Base-by-base conservation (phyloP, 306 rosid species). In the Vigna unguiculata region DNA sequence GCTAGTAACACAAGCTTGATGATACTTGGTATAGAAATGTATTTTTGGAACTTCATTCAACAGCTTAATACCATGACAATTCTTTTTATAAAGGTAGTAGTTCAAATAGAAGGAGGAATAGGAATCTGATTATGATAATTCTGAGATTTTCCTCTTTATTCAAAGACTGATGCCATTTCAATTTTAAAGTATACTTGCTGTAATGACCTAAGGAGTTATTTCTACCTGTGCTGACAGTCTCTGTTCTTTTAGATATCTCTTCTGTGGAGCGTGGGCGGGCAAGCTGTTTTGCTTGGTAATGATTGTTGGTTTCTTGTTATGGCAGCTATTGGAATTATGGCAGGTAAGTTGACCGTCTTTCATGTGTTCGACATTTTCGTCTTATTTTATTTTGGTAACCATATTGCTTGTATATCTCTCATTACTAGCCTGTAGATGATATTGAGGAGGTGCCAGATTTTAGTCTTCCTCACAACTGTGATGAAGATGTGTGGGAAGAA, bases 201-300 rank as follows among this genome's bases (percentile, higher is more conserved):
- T 59, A 22, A 16, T 22, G n/a, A 59, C 32, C 77, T 4, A 49
- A 34, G 75, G 47, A 60, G 63, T 46, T 43, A 62, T 52, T 75
- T 52, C 5, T 48, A 45, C 30, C 20, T 41, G 7, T 64, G 54
- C 76, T 84, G 58, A 84, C 49, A 41, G 38, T 53, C 47, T 83
- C 14, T 63, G 36, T 71, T 86, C 49, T 72, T 64, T 54, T 77
- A 94, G 98, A 70, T 90, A 90, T 81, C 98, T 90, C 75, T 83
- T 80, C 1, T 90, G 96, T 77, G 98, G 98, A 81, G 75, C 93
- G 5, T 94, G 96, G 93, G 98, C 93, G 7, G 97, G 97, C 69
- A 91, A 94, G 85, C 87, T 91, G 66, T 91, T 91, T 85, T 90
- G 94, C 87, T 82, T 94, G 86, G 96, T 87, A 67, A 90, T 94